A percentile compares a stretch with the other conserved stretches of the same genome.
These are phyloP conservation scores for Trametes elegans DNA, from an alignment of 768 basidiomycete species.

Conservation along the genomic window DNA sequence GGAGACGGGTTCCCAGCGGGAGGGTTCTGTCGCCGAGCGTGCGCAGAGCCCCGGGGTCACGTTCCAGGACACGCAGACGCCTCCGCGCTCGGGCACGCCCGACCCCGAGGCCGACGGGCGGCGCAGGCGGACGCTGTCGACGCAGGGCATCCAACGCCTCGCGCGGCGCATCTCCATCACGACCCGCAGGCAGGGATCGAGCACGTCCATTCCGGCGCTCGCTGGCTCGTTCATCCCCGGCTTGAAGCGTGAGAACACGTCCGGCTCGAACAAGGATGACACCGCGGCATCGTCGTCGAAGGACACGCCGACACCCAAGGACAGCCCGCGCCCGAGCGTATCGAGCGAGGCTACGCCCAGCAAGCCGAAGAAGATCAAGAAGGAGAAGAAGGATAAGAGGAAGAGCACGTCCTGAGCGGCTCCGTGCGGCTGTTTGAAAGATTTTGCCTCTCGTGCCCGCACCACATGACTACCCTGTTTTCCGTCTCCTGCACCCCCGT, in stretches of 20 bases:
- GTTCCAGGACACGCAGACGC: conserved; percentile 58
- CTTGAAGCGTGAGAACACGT: conserved; percentile 49
- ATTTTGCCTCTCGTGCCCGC: not conserved
- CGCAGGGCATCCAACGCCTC: conserved; percentile 83
- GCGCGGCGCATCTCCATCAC: conserved; percentile 71
- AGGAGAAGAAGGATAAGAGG: conserved; percentile 62
- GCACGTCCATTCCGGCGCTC: conserved; percentile 45
- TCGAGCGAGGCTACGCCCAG: conserved; percentile 47
- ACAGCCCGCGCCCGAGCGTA: conserved; percentile 58
- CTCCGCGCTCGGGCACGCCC: conserved; percentile 69
- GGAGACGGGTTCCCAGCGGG: conserved; percentile 32
- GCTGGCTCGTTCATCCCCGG: conserved; percentile 42
- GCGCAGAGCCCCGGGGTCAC: conserved; percentile 51
- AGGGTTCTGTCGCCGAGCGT: conserved; percentile 29
- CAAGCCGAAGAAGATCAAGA: conserved; percentile 49
- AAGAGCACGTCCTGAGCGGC: conserved; percentile 40
- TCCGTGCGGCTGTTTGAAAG: not conserved
- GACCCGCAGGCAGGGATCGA: conserved; percentile 52
- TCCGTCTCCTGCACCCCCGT: not conserved
- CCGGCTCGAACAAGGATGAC: conserved; percentile 32
- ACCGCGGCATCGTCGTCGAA: conserved; percentile 24
- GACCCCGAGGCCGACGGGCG: conserved; percentile 74
- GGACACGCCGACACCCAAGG: conserved; percentile 42
- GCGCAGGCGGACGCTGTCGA: conserved; percentile 69
- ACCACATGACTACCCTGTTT: conserved; percentile 14